Conservation (phyloP, 805 yeast species). For the Lachancea sp. region DNA sequence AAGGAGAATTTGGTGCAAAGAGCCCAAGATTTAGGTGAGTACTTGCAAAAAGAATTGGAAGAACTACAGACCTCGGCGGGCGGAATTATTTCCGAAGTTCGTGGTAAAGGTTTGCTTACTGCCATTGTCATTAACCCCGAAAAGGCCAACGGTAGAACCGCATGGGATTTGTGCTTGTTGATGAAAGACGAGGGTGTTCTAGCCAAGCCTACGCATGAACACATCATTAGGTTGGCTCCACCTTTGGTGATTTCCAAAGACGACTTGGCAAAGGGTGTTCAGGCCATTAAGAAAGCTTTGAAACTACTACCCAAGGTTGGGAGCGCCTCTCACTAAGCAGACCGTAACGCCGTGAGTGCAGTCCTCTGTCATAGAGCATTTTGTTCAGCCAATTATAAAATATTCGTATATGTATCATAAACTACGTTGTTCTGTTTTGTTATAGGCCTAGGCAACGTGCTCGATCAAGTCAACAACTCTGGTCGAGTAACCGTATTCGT, state of each 20-base stretch:
- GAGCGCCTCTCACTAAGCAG: slow-evolving; percentile 5
- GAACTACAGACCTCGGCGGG: slow-evolving; percentile 46
- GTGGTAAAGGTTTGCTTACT: slow-evolving; percentile 82
- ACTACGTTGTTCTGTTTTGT: not conserved
- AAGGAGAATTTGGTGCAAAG: slow-evolving; percentile 83
- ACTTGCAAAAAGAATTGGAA: slow-evolving; percentile 53
- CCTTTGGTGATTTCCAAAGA: slow-evolving; percentile 87
- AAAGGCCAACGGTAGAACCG: slow-evolving; percentile 81
- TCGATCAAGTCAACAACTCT: slow-evolving; percentile 68
- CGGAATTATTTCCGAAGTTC: slow-evolving; percentile 53
- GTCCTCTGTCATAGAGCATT: not conserved
- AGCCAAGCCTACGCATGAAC: slow-evolving; percentile 96
- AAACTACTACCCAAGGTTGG: slow-evolving; percentile 14
- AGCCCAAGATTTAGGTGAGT: slow-evolving; percentile 63
- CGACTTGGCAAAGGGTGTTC: slow-evolving; percentile 77
- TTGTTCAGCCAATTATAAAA: not conserved
- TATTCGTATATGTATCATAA: slow-evolving; percentile 3
- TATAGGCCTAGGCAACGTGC: slow-evolving; percentile 43
- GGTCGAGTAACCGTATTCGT: slow-evolving; percentile 35
- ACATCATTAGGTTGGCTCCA: slow-evolving; percentile 93
- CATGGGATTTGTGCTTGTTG: slow-evolving; percentile 91
- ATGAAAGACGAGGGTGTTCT: slow-evolving; percentile 85
- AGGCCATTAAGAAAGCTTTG: slow-evolving; percentile 58
- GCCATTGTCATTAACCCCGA: slow-evolving; percentile 87
- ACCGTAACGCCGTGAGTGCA: not conserved